A percentile compares a stretch with the other conserved stretches of the same genome.
Conservation (phyloP, 345 rosid genomes). For the Physaria fendleri region DNA sequence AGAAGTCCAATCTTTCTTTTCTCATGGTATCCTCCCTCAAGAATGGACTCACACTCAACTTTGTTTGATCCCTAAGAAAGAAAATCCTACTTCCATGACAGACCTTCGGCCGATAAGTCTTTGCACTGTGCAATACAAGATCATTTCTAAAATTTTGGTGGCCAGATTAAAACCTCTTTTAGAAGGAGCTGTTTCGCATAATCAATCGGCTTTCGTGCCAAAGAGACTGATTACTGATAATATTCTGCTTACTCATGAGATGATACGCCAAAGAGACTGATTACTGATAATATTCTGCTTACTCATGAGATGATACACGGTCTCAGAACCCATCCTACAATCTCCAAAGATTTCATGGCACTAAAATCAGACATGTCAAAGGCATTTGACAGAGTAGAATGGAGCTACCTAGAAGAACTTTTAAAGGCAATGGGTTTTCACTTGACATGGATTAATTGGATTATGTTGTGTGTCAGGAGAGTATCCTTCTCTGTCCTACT, state of each 20-base stretch:
- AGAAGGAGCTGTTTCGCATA: background rate
- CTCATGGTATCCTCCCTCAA: fast-evolving
- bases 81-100: background rate
- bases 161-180: background rate
- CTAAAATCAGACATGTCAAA: background rate
- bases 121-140: background rate
- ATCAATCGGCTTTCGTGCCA: background rate
- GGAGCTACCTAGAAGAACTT: background rate
- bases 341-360: background rate
- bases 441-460: background rate
- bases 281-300: background rate
- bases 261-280: background rate
- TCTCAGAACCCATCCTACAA: background rate
- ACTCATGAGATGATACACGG: background rate
- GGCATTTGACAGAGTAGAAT: background rate
- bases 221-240: background rate
- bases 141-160: background rate
- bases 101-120: background rate
- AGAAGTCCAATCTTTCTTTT: background rate
- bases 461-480: background rate
- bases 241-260: no score
- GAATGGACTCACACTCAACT: background rate
- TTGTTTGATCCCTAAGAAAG: background rate
- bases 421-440: background rate
- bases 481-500: background rate